A percentile compares a stretch with the other conserved stretches of the same genome.
phyloP scores from a whole-genome alignment of 1,139 yeast species.

The Suhomyces chickasaworum region DNA sequence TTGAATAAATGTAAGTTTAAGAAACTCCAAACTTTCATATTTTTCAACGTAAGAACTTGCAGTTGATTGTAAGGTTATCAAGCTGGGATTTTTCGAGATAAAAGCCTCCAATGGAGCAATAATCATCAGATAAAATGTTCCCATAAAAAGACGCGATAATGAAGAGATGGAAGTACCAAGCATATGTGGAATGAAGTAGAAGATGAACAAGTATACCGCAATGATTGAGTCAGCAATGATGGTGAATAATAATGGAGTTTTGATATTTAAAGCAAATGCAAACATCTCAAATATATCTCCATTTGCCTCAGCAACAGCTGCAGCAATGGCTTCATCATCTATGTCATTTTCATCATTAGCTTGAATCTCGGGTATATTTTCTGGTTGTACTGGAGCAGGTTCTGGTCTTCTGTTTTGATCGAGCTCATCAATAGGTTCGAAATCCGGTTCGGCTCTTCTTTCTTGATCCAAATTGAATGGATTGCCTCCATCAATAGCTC shows the following conservation, averaged over 20 bases:
- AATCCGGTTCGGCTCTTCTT: background rate
- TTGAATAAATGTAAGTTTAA: conserved; percentile 6
- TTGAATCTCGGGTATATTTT: background rate
- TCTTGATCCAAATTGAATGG: conserved; percentile 1
- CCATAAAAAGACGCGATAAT: conserved; percentile 2
- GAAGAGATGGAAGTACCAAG: conserved; percentile 21
- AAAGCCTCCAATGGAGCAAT: background rate
- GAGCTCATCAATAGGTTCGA: background rate
- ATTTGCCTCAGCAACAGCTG: conserved; percentile 19
- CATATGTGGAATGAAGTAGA: conserved; percentile 57
- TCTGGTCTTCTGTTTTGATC: background rate
- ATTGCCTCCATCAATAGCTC: conserved; percentile 19
- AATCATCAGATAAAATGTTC: background rate
- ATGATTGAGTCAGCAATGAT: conserved; percentile 44
- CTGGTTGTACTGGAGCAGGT: background rate
- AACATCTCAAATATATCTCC: conserved; percentile 34
- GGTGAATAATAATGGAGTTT: conserved; percentile 42
- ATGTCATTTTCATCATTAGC: background rate
- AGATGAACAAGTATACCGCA: conserved; percentile 43
- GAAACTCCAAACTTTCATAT: conserved; percentile 2
- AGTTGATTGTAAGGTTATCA: background rate
- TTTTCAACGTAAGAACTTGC: background rate
- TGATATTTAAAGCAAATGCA: conserved; percentile 38
- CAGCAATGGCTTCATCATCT: conserved; percentile 10
- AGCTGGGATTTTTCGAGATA: background rate